Percentiles rank a stretch among this genome's conserved stretches.
Evolutionary conservation across 495 filamentous ascomycete genomes (phyloP).

Genomic region (Cryomyces minteri): DNA sequence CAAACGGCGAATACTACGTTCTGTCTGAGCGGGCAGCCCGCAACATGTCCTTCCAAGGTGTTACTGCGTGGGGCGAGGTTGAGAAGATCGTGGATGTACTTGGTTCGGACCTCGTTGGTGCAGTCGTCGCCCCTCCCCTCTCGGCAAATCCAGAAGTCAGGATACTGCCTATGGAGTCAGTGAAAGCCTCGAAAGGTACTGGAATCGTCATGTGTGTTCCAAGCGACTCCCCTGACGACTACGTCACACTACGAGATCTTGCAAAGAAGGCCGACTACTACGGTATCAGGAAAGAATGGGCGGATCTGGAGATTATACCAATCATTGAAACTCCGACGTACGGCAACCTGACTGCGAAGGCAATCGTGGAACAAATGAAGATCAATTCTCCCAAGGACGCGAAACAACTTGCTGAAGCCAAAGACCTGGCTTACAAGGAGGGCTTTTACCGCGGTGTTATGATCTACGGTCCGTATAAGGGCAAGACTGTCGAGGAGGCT

Average conservation of each 20-base stretch:
- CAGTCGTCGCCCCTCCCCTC: conserved; percentile 71
- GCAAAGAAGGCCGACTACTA: conserved; percentile 97
- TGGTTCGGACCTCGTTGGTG: conserved; percentile 71
- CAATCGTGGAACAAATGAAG: conserved; percentile 81
- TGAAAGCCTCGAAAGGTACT: conserved; percentile 83
- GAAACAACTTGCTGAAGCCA: conserved; percentile 78
- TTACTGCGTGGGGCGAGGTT: conserved; percentile 51
- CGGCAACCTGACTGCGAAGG: conserved; percentile 64
- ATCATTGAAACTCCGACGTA: conserved; percentile 86
- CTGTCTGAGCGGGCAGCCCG: conserved; percentile 71
- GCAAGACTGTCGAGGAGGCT: conserved; percentile 62
- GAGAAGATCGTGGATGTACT: conserved; percentile 52
- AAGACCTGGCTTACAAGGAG: conserved; percentile 91
- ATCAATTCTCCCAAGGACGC: conserved; percentile 90
- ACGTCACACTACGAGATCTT: conserved; percentile 71
- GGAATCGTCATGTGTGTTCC: conserved; percentile 93
- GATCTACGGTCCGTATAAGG: conserved; percentile 76
- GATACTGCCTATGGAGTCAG: conserved; percentile 87
- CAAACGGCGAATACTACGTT: conserved; percentile 64
- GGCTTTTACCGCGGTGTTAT: conserved; percentile 95
- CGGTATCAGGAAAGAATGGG: conserved; percentile 94
- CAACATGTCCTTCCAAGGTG: conserved; percentile 92
- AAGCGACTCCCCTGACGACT: conserved; percentile 91
- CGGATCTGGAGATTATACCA: conserved; percentile 65
- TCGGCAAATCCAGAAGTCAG: conserved; percentile 72